A percentile compares a stretch with the other conserved stretches of the same genome.
Evolutionary conservation across 1,284 basidiomycete genomes (phyloP).

Genomic region (Volvariella volvacea): DNA sequence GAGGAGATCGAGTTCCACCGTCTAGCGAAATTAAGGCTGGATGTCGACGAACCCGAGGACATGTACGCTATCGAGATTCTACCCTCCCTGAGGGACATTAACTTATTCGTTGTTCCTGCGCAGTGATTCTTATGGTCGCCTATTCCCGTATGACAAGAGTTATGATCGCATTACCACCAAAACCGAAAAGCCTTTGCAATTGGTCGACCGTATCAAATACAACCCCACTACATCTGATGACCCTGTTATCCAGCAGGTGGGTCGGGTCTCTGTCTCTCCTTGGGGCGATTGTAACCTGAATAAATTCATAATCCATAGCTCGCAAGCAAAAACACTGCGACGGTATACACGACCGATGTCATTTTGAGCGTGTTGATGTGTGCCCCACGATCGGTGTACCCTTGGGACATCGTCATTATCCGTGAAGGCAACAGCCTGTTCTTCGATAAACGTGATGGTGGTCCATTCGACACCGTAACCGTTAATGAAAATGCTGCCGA

Average conservation of each 20-base stretch:
- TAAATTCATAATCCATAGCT: constrained; percentile 40
- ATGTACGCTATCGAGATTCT: constrained; percentile 47
- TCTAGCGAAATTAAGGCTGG: constrained; percentile 85
- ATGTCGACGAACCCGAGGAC: constrained; percentile 86
- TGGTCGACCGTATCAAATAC: constrained; percentile 94
- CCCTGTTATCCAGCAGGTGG: constrained; percentile 85
- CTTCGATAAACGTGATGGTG: constrained; percentile 98
- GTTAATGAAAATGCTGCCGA: constrained; percentile 99
- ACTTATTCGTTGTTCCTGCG: constrained; percentile 8
- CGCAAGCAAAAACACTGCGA: constrained; percentile 72
- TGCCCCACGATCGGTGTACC: constrained; percentile 91
- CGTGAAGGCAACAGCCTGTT: constrained; percentile 92
- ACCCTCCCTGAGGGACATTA: constrained; percentile 8
- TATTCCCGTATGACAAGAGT: constrained; percentile 91
- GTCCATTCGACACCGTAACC: constrained; percentile 94
- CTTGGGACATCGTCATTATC: constrained; percentile 97
- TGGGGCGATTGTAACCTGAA: constrained; percentile 8
- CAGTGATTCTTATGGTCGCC: constrained; percentile 78
- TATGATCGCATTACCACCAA: constrained; percentile 97
- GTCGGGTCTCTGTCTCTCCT: constrained; percentile 12
- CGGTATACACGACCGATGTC: constrained; percentile 92
- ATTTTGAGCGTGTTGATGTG: constrained; percentile 97
- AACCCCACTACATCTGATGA: constrained; percentile 98
- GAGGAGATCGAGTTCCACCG: constrained; percentile 98
- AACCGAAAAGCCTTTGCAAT: constrained; percentile 84